phyloP scores from a whole-genome alignment of 2,329 filamentous ascomycete species.

The Colletotrichum sp. region DNA sequence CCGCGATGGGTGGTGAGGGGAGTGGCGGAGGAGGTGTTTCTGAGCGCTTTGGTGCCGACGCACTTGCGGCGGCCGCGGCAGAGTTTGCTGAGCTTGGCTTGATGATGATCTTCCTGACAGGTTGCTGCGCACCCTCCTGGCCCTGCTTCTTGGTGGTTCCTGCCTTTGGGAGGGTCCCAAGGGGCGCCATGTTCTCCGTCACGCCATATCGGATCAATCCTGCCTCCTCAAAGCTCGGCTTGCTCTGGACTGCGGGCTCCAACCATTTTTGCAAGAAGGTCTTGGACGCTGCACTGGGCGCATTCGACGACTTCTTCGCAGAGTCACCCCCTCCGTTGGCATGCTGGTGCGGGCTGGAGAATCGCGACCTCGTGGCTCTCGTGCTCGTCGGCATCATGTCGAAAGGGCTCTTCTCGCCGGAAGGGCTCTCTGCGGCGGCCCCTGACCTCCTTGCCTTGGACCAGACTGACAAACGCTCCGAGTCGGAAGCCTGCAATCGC shows the following conservation, averaged over 20 bases:
- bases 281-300: conserved; percentile 42
- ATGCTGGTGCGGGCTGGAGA: conserved; percentile 56
- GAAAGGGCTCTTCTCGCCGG: conserved; percentile 15
- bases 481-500: conserved; percentile 9
- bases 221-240: conserved; percentile 79
- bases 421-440: conserved; percentile 20
- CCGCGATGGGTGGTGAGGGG: conserved; percentile 9
- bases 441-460: conserved; percentile 21
- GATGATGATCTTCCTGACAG: conserved; percentile 50
- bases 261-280: conserved; percentile 63
- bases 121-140: conserved; percentile 28
- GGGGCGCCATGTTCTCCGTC: conserved; percentile 81
- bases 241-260: conserved; percentile 62
- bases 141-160: conserved; percentile 45
- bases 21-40: conserved; percentile 11
- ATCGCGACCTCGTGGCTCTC: conserved; percentile 60
- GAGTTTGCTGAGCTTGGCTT: conserved; percentile 35
- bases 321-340: conserved; percentile 25
- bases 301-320: conserved; percentile 25
- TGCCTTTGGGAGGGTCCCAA: conserved; percentile 75
- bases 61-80: conserved; percentile 12
- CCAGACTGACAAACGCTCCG: conserved; percentile 14
- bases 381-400: conserved; percentile 48
- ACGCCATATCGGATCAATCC: conserved; percentile 78
- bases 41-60: conserved; percentile 11